Evolutionary conservation across 257 asterid genomes (phyloP), one percentile per base, ranked within the genome.

Genomic region (Solanum chaucha): DNA sequence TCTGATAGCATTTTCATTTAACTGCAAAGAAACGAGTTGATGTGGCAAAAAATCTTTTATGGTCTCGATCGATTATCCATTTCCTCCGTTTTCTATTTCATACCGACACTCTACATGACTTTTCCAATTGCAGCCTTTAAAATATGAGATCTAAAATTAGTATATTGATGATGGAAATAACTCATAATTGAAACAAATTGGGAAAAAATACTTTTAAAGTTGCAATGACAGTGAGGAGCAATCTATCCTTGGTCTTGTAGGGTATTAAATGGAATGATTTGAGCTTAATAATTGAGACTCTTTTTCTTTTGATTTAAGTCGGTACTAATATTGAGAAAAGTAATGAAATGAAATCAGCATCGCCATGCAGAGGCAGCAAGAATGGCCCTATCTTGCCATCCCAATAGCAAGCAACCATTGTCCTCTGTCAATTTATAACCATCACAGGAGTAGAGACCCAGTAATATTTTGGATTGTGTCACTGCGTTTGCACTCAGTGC

Each of bases 351-450:
- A 12, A 9, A 61, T 90, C 88, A 95, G 91, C 98, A 95, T 35
- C 95, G 87, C 98, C 98, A 95, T 87, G 98, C 95, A 82, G 98
- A 95, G 32, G 98, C 98, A 61, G 97, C 98, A 64, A 95, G 93
- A 51, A 95, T 90, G 80, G 94, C 91, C 75, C 97, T 92, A 87
- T 95, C 97, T 87, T 95, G 98, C 98, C 98, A 95, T 35, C 98
- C 98, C 90, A 95, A 83, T 0, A 95, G 97, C 93, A 95, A 89
- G 88, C 98, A 92, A 4, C 98, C 98, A 28, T 86, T 92, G 34
- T 95, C 98, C 85, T 94, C 96, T 46, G 97, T 94, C 92, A 95
- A 88, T 81, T 95, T 93, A 77, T 95, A 95, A 5, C 98, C 98
- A 75, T 95, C 98, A 55, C 98, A 95, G 0, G 98, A 95, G 82